phyloP scores from a whole-genome alignment of 2,329 filamentous ascomycete genomes.

The Tolypocladium nubicola region DNA sequence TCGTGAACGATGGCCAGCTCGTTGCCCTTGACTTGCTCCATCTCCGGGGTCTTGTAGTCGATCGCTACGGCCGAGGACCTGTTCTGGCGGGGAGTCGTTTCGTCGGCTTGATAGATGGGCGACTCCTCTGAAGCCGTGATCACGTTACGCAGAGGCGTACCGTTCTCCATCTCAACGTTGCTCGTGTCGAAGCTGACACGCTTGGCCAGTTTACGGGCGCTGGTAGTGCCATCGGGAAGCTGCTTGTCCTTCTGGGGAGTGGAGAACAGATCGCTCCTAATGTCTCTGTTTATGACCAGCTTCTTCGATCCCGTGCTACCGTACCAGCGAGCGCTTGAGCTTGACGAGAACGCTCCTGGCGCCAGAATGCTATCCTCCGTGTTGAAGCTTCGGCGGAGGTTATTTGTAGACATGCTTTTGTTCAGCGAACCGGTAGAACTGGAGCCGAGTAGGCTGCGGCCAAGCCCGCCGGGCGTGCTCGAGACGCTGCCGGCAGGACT shows the following conservation, averaged over 20 bases:
- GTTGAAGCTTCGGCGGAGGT: slow-evolving; percentile 70
- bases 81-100: slow-evolving; percentile 35
- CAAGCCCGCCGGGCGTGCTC: slow-evolving; percentile 58
- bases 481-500: slow-evolving; percentile 52
- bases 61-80: slow-evolving; percentile 32
- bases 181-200: slow-evolving; percentile 84
- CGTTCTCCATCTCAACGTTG: slow-evolving; percentile 27
- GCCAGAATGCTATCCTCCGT: slow-evolving; percentile 78
- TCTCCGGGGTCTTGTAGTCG: slow-evolving; percentile 42
- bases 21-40: slow-evolving; percentile 62
- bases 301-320: slow-evolving; percentile 71
- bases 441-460: slow-evolving; percentile 54
- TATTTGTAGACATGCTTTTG: slow-evolving; percentile 85
- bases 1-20: slow-evolving; percentile 74
- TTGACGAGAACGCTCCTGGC: slow-evolving; percentile 73
- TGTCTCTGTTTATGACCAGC: slow-evolving; percentile 79
- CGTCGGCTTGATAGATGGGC: slow-evolving; percentile 18
- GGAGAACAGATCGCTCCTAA: slow-evolving; percentile 63
- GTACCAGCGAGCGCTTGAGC: slow-evolving; percentile 51
- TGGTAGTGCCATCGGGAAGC: slow-evolving; percentile 26
- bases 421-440: slow-evolving; percentile 61
- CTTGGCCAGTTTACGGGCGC: slow-evolving; percentile 57
- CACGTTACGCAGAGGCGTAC: slow-evolving; percentile 20
- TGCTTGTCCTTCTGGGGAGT: slow-evolving; percentile 45
- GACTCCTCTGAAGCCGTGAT: slow-evolving; percentile 23